Conservation (phyloP, 495 filamentous ascomycete genomes). For the Margaritispora aquatica region DNA sequence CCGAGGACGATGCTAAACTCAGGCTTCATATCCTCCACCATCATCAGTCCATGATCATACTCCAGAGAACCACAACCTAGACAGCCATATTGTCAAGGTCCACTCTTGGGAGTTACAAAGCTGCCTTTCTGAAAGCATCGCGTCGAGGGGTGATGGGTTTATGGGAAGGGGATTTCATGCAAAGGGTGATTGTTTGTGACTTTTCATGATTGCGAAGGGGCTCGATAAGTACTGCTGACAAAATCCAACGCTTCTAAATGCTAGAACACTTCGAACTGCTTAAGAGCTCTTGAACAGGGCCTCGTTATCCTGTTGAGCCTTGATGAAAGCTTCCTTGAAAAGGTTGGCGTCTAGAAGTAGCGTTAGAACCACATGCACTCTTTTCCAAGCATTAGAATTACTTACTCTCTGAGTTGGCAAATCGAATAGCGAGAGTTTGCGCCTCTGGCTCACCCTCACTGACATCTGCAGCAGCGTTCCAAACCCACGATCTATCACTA, state of each 20-base stretch:
- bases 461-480: conserved; percentile 96
- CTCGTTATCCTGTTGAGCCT: conserved; percentile 96
- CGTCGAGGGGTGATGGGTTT: conserved; percentile 12
- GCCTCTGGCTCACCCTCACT: conserved; percentile 97
- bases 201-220: conserved; percentile 13
- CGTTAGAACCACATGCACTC: background rate
- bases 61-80: conserved; percentile 9
- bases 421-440: conserved; percentile 91
- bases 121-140: conserved; percentile 9
- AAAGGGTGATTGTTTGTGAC: conserved; percentile 18
- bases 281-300: conserved; percentile 58
- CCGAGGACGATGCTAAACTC: conserved; percentile 10
- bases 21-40: conserved; percentile 17
- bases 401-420: conserved; percentile 96
- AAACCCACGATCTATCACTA: conserved; percentile 97
- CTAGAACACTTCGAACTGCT: background rate
- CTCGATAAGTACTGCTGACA: conserved; percentile 1
- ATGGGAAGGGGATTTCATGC: conserved; percentile 17
- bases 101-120: conserved; percentile 8
- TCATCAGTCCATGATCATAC: conserved; percentile 20
- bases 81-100: conserved; percentile 11
- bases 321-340: conserved; percentile 98
- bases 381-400: conserved; percentile 11
- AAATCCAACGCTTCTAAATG: background rate
- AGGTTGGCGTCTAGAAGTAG: conserved; percentile 74